Percentiles rank a stretch among this genome's conserved stretches.
These are phyloP conservation scores for Talaromyces pinophilus DNA, from an alignment of 2,329 filamentous ascomycete genomes.

Conservation along the genomic window DNA sequence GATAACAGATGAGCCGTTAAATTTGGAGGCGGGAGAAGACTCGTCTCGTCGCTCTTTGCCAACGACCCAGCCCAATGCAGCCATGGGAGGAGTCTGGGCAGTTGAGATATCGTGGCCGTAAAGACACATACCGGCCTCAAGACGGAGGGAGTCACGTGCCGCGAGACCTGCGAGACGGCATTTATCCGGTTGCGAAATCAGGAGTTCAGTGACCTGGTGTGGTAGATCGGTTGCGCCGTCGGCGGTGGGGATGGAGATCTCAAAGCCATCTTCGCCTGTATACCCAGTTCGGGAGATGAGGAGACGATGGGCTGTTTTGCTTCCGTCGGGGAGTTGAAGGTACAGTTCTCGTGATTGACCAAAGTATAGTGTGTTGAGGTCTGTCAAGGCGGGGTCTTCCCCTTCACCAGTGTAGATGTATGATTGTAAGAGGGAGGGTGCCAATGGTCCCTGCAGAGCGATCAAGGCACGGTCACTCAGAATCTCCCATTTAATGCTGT, in stretches of 20 bases:
- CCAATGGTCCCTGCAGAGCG: slow-evolving; percentile 83
- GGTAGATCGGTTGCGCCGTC: slow-evolving; percentile 56
- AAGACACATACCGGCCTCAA: slow-evolving; percentile 98
- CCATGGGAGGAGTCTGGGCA: slow-evolving; percentile 67
- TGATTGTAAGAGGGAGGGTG: slow-evolving; percentile 67
- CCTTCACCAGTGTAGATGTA: slow-evolving; percentile 56
- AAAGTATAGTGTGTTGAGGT: slow-evolving; percentile 75
- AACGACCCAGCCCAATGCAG: slow-evolving; percentile 75
- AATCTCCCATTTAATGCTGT: slow-evolving; percentile 66
- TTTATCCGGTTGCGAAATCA: slow-evolving; percentile 66
- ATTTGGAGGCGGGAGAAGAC: slow-evolving; percentile 52
- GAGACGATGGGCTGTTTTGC: slow-evolving; percentile 54
- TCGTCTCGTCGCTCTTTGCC: slow-evolving; percentile 70
- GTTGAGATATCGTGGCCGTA: slow-evolving; percentile 98
- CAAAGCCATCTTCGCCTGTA: slow-evolving; percentile 97
- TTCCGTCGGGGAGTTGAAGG: slow-evolving; percentile 61
- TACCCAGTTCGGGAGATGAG: slow-evolving; percentile 89
- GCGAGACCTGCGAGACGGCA: slow-evolving; percentile 84
- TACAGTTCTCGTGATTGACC: slow-evolving; percentile 70
- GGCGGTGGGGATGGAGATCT: slow-evolving; percentile 75
- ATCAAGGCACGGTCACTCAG: slow-evolving; percentile 75
- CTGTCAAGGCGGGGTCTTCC: slow-evolving; percentile 45
- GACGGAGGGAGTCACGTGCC: slow-evolving; percentile 83
- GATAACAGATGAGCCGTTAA: slow-evolving; percentile 80
- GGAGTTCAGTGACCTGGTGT: slow-evolving; percentile 62